These are phyloP conservation scores for Fusarium chuoi DNA, from an alignment of 2,329 filamentous ascomycete species.

Conservation along the genomic window DNA sequence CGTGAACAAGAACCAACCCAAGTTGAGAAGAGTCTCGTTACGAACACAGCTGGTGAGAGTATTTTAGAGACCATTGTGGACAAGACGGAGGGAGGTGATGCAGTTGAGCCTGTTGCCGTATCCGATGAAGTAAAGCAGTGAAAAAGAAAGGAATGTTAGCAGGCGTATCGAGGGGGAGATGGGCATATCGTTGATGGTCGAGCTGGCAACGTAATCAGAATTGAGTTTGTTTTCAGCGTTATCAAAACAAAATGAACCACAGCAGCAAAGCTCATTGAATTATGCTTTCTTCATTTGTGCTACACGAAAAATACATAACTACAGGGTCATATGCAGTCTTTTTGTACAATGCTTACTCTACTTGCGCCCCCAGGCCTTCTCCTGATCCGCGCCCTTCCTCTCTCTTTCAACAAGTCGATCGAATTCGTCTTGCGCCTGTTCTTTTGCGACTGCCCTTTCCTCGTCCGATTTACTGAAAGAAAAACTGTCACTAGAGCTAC, in stretches of 20 bases:
- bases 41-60: conserved; percentile 57
- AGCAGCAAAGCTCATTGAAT: not conserved
- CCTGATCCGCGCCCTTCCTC: conserved; percentile 47
- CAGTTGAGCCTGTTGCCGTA: conserved; percentile 50
- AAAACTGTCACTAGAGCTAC: conserved; percentile 44
- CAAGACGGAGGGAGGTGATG: conserved; percentile 47
- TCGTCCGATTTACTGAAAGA: conserved; percentile 51
- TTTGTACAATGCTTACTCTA: conserved; percentile 1
- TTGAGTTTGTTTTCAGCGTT: not conserved
- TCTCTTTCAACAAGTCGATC: conserved; percentile 61
- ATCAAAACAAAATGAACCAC: not conserved
- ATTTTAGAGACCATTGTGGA: conserved; percentile 53
- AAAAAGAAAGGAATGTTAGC: conserved; percentile 11
- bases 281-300: not conserved
- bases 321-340: conserved; percentile 2
- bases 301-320: conserved; percentile 3
- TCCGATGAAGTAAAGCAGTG: conserved; percentile 50
- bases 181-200: conserved; percentile 13
- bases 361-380: conserved; percentile 39
- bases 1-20: conserved; percentile 6
- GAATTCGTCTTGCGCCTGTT: conserved; percentile 62
- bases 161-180: not conserved
- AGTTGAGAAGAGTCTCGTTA: conserved; percentile 51
- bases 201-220: conserved; percentile 16
- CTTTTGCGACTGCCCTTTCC: conserved; percentile 52